These are phyloP conservation scores for Ampelocalamus luodianensis DNA, from an alignment of 176 grass and related monocot species.

Conservation along the genomic window DNA sequence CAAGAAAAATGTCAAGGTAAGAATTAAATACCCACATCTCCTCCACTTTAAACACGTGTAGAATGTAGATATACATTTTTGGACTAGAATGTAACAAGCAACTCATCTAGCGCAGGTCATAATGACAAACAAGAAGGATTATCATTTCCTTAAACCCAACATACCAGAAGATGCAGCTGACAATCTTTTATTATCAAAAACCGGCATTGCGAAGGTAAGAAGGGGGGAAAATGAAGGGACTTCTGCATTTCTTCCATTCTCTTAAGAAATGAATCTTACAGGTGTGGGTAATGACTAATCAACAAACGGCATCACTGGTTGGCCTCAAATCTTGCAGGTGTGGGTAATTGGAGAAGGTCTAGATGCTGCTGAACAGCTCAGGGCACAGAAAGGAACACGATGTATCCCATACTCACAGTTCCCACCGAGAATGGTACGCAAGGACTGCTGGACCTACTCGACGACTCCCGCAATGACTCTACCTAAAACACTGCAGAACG, in stretches of 20 bases:
- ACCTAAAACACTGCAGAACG: conserved; percentile 72
- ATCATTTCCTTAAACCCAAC: conserved; percentile 66
- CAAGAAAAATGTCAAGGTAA: conserved; percentile 76
- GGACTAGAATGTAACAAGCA: conserved; percentile 19
- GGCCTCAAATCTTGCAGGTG: conserved; percentile 53
- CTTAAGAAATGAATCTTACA: not conserved
- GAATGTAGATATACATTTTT: not conserved
- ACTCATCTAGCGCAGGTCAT: conserved; percentile 57
- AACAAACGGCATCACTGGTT: conserved; percentile 18
- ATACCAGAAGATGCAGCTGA: conserved; percentile 54
- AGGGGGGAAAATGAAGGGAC: not conserved
- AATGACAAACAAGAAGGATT: conserved; percentile 69
- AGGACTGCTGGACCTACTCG: conserved; percentile 67
- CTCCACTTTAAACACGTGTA: not conserved
- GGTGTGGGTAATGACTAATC: not conserved
- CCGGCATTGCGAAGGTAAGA: conserved; percentile 58
- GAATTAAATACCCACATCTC: not conserved
- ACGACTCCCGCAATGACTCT: conserved; percentile 75
- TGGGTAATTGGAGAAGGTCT: conserved; percentile 82
- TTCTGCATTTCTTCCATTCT: not conserved
- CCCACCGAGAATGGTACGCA: conserved; percentile 62
- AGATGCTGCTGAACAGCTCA: conserved; percentile 57
- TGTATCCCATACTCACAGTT: conserved; percentile 83
- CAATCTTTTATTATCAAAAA: conserved; percentile 62
- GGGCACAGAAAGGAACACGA: conserved; percentile 63